Evolutionary conservation across 208 protist species (phyloP).

Genomic region (Wallacemonas rigidus): DNA sequence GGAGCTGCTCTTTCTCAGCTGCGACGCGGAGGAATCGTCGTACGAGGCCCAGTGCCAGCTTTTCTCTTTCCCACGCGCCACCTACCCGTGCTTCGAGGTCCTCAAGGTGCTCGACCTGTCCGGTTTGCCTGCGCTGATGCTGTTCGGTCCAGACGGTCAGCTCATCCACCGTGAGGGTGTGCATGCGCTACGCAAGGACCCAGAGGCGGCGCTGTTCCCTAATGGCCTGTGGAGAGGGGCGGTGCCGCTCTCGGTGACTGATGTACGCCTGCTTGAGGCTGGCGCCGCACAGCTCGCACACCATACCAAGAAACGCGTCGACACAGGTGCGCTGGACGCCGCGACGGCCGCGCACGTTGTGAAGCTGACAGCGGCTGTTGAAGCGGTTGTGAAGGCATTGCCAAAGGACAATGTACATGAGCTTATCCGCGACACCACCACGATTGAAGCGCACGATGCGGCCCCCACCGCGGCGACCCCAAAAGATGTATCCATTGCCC

Average conservation of each 20-base stretch:
- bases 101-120: slow-evolving; percentile 32
- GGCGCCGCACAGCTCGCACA: slow-evolving; percentile 50
- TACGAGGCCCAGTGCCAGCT: slow-evolving; percentile 45
- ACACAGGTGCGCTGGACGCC: slow-evolving; percentile 22
- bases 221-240: slow-evolving; percentile 44
- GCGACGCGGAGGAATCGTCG: slow-evolving; percentile 37
- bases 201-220: slow-evolving; percentile 52
- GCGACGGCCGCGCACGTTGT: slow-evolving; percentile 30
- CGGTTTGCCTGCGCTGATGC: slow-evolving; percentile 40
- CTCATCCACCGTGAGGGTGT: slow-evolving; percentile 62
- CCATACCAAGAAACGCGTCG: slow-evolving; percentile 55
- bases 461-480: too few relatives aligned
- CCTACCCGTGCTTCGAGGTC: slow-evolving; percentile 42
- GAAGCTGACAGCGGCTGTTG: slow-evolving; percentile 40
- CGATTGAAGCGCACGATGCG: not conserved
- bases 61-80: slow-evolving; percentile 48
- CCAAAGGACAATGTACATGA: slow-evolving; percentile 41
- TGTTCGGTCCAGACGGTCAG: slow-evolving; percentile 54
- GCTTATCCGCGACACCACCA: slow-evolving; percentile 17
- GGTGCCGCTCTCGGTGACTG: slow-evolving; percentile 45
- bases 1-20: slow-evolving; percentile 65
- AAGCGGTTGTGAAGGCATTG: slow-evolving; percentile 37
- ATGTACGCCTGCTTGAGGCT: slow-evolving; percentile 46
- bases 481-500: not conserved
- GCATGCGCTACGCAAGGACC: slow-evolving; percentile 54